A percentile compares a stretch with the other conserved stretches of the same genome.
Evolutionary conservation across 441 rosid genomes (phyloP).

Genomic region (Populus tomentosa): DNA sequence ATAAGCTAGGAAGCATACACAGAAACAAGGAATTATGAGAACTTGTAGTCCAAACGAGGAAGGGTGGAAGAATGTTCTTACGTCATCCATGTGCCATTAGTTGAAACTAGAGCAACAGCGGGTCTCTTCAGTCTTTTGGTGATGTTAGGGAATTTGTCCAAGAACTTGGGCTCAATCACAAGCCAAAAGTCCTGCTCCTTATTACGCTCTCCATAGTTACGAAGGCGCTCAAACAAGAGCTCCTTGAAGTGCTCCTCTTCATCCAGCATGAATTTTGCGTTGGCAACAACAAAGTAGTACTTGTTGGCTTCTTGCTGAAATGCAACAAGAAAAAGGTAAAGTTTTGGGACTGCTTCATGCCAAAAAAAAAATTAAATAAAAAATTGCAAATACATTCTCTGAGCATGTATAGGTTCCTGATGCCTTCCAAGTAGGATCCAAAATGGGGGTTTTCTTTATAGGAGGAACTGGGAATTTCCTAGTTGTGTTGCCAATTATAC

Average conservation of each 20-base stretch:
- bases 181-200: slow-evolving; percentile 82
- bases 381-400: no score
- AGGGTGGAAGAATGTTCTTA: slow-evolving; percentile 26
- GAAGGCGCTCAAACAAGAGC: slow-evolving; percentile 73
- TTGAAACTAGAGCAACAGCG: slow-evolving; percentile 92
- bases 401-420: no score
- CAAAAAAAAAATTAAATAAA: neutral
- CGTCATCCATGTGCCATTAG: slow-evolving; percentile 93
- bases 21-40: neutral
- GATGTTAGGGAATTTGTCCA: slow-evolving; percentile 73
- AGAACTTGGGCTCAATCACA: slow-evolving; percentile 84
- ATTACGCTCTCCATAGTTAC: slow-evolving; percentile 57
- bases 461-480: no score
- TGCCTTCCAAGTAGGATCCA: neutral
- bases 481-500: no score
- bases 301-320: slow-evolving; percentile 38
- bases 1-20: neutral
- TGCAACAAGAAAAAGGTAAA: neutral
- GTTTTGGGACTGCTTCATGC: neutral
- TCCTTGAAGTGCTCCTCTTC: slow-evolving; percentile 96
- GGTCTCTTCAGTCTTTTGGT: slow-evolving; percentile 79
- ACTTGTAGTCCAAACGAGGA: neutral
- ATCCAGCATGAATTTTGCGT: slow-evolving; percentile 91
- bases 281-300: slow-evolving; percentile 76
- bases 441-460: neutral